These are phyloP conservation scores for Pleurotus ostreatus DNA, from an alignment of 768 basidiomycete species.

Conservation along the genomic window DNA sequence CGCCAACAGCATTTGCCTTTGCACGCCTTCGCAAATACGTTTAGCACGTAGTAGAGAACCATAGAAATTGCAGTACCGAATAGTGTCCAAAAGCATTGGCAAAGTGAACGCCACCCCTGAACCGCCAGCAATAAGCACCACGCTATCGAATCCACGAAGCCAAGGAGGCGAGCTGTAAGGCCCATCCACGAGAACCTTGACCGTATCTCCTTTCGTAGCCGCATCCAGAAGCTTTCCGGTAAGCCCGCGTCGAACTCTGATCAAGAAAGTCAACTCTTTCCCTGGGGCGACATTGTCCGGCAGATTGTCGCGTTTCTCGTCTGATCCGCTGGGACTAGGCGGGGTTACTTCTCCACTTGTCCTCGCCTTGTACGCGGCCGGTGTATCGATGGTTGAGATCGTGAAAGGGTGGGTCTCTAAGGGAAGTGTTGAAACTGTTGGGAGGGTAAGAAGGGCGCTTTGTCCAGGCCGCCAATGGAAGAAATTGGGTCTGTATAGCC, in stretches of 20 bases:
- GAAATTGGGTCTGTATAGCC: constrained; percentile 32
- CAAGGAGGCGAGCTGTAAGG: constrained; percentile 48
- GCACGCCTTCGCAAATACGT: constrained; percentile 20
- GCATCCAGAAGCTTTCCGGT: constrained; percentile 42
- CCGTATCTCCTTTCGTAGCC: constrained; percentile 19
- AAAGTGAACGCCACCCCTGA: constrained; percentile 47
- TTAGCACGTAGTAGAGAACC: background rate
- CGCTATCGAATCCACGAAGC: constrained; percentile 36
- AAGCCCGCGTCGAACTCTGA: constrained; percentile 57
- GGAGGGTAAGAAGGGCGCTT: constrained; percentile 47
- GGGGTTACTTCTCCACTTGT: background rate
- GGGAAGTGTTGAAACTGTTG: constrained; percentile 37
- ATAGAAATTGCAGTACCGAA: constrained; percentile 29
- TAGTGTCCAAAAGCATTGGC: constrained; percentile 37
- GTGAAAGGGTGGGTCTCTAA: constrained; percentile 63
- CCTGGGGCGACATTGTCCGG: constrained; percentile 9
- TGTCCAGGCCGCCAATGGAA: constrained; percentile 53
- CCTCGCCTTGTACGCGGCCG: background rate
- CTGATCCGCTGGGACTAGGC: background rate
- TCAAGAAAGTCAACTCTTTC: constrained; percentile 51
- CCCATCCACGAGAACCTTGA: constrained; percentile 54
- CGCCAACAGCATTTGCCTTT: constrained; percentile 14
- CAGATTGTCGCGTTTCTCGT: background rate
- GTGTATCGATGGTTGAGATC: constrained; percentile 40
- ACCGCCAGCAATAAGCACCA: constrained; percentile 49